Evolutionary conservation across 305 asterid species (phyloP), one percentile per base, ranked within the genome.

Genomic region (Fraxinus floribunda): DNA sequence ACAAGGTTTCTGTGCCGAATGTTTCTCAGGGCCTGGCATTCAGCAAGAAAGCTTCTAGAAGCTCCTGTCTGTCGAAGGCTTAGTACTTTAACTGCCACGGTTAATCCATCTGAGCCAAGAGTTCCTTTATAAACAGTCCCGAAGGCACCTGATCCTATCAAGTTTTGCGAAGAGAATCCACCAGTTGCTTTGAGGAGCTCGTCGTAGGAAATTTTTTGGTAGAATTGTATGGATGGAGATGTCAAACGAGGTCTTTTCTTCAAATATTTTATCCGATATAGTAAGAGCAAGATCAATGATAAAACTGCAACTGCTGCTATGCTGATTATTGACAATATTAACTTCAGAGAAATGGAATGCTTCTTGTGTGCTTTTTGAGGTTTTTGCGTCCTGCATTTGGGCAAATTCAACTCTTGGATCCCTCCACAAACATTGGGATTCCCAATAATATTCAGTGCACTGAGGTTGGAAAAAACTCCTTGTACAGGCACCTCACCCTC

Each of bases 401-500:
- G 82, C 52, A 88, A 76, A n/a, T 39, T 30, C 29, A 89, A 35
- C 78, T 80, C 84, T 71, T 22, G 5, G 55, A 75, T 80, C 22
- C 89, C 90, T 16, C 89, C 89, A 78, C 90, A 86, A 0, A 89
- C 75, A 6, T 81, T 78, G 34, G 29, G 13, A 73, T 88, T 89
- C 32, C 92, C 88, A 5, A 41, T 68, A 0, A 88, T 78, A 38
- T 80, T 81, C 44, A 88, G 0, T 8, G 84, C 79, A 16, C 75
- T 86, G 16, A 3, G 57, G 36, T 86, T 30, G 36, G 11, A 3
- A 35, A 87, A 87, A 5, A 86, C 84, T 13, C 92, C 90, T 78
- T 52, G 77, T 38, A 73, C 78, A 1, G 91, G 90, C 15, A 89
- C 86, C 84, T 86, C 87, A 6, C 92, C 92, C 4, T 85, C 86